phyloP scores from a whole-genome alignment of 768 basidiomycete genomes.

The Lyophyllum semitale region DNA sequence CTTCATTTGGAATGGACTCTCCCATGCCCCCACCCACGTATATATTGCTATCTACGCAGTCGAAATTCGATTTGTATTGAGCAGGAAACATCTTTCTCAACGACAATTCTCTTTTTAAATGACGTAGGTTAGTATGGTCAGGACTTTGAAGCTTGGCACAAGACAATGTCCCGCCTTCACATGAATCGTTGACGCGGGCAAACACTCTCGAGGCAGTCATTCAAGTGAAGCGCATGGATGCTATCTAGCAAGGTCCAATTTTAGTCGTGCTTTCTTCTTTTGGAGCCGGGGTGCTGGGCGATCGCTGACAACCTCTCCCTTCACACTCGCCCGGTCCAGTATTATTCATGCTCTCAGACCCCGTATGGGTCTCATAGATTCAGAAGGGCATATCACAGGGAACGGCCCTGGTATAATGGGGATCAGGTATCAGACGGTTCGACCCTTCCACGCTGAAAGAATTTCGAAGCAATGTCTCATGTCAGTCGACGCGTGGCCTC shows the following conservation, averaged over 20 bases:
- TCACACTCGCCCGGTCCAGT: constrained; percentile 1
- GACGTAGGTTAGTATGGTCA: background rate
- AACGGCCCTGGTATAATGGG: background rate
- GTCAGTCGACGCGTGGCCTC: background rate
- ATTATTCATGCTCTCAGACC: background rate
- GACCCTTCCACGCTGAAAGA: background rate
- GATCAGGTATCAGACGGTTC: background rate
- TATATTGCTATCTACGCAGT: constrained; percentile 4
- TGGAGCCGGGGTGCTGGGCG: background rate
- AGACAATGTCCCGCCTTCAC: no score
- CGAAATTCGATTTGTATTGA: background rate
- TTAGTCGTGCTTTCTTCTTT: background rate
- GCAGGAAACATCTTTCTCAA: background rate
- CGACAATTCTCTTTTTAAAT: background rate
- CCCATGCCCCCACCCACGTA: background rate
- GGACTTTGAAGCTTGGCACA: no score
- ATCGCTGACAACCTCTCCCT: background rate
- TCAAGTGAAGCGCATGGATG: background rate
- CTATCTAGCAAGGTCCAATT: background rate
- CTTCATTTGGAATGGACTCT: background rate
- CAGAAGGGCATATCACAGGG: background rate
- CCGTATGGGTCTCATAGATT: constrained; percentile 1
- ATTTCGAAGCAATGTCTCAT: background rate
- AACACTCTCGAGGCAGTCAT: background rate
- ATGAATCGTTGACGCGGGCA: background rate